These are phyloP conservation scores for Casuarina equisetifolia DNA, from an alignment of 306 rosid genomes.

Conservation along the genomic window DNA sequence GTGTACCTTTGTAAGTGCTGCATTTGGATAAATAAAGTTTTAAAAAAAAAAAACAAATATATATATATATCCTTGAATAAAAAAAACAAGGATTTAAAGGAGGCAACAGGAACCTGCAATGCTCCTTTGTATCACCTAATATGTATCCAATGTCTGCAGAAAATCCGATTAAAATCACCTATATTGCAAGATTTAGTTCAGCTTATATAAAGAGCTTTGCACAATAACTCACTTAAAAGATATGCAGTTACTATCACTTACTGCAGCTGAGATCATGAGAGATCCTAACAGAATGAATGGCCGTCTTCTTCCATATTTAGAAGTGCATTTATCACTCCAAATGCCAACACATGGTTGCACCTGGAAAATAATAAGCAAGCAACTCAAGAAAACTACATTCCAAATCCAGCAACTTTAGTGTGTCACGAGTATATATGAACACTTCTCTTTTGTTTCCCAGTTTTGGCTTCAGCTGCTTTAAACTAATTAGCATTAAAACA, in stretches of 20 bases:
- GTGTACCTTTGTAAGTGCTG: slow-evolving; percentile 87
- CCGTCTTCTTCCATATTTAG: slow-evolving; percentile 89
- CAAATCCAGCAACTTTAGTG: not conserved
- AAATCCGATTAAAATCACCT: slow-evolving; percentile 93
- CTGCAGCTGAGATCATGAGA: slow-evolving; percentile 76
- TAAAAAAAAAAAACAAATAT: not conserved
- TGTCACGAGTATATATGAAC: slow-evolving; percentile 4
- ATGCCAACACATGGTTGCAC: slow-evolving; percentile 89
- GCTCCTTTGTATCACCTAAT: slow-evolving; percentile 83
- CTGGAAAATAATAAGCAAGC: slow-evolving; percentile 30
- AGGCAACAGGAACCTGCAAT: slow-evolving; percentile 79
- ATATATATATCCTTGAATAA: slow-evolving; percentile 1
- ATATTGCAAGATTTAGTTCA: slow-evolving; percentile 48
- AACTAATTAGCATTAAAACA: not conserved
- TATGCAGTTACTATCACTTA: slow-evolving; percentile 42
- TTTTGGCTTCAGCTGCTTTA: not conserved
- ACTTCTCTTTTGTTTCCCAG: not conserved
- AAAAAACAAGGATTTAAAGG: slow-evolving; percentile 29
- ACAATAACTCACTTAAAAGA: slow-evolving; percentile 9
- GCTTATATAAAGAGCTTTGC: slow-evolving; percentile 25
- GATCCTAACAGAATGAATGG: slow-evolving; percentile 97
- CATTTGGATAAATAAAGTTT: slow-evolving; percentile 34
- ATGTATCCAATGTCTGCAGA: slow-evolving; percentile 95
- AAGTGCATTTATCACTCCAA: slow-evolving; percentile 97
- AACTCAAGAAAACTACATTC: not conserved